A percentile compares a stretch with the other conserved stretches of the same genome.
Evolutionary conservation across 2,329 filamentous ascomycete genomes (phyloP).

Genomic region (Stachybotrys echinatus): DNA sequence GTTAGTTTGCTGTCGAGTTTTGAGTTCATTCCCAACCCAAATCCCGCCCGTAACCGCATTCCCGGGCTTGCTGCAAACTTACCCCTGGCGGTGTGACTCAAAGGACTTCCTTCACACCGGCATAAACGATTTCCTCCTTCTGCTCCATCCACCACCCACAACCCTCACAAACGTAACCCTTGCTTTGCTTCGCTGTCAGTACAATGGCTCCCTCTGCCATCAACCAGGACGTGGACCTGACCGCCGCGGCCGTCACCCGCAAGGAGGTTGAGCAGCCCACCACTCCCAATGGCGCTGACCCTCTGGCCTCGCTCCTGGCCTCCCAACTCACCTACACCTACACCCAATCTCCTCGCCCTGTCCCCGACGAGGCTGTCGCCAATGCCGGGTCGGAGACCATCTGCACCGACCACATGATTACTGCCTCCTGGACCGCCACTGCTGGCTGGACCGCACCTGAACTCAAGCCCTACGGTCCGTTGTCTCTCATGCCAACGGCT

Average conservation of each 20-base stretch:
- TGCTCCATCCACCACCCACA: neutral
- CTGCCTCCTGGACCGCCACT: slow-evolving; percentile 58
- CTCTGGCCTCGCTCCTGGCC: slow-evolving; percentile 55
- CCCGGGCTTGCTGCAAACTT: neutral
- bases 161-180: neutral
- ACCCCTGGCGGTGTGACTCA: neutral
- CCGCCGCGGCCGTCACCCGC: slow-evolving; percentile 44
- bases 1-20: no score
- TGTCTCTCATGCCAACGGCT: slow-evolving; percentile 75
- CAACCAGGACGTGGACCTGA: slow-evolving; percentile 45
- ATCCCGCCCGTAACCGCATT: neutral
- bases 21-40: no score
- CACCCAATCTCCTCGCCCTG: slow-evolving; percentile 43
- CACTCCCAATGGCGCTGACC: slow-evolving; percentile 33
- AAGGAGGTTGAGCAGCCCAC: slow-evolving; percentile 31
- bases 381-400: slow-evolving; percentile 45
- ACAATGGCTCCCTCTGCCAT: slow-evolving; percentile 45
- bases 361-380: slow-evolving; percentile 45
- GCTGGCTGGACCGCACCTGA: slow-evolving; percentile 70
- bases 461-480: slow-evolving; percentile 70
- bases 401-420: slow-evolving; percentile 87
- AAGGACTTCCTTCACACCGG: neutral
- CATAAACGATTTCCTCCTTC: neutral
- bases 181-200: neutral
- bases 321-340: slow-evolving; percentile 54